Evolutionary conservation across 495 filamentous ascomycete genomes (phyloP), one percentile per base, ranked within the genome.

Genomic region (Hypoxylon rickii): DNA sequence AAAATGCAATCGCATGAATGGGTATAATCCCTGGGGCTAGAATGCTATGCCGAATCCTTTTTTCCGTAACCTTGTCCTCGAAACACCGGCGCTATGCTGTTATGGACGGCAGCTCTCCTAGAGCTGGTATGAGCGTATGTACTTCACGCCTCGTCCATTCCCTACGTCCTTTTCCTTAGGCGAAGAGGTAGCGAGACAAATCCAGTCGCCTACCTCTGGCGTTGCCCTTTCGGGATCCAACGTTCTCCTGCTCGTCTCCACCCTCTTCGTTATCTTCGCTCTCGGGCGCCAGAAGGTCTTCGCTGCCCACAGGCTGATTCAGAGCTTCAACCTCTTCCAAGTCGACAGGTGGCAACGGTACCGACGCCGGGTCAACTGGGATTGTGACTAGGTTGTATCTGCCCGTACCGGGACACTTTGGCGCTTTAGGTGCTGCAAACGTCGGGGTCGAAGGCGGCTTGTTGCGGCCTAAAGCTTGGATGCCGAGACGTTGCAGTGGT

Each of bases 201-300:
- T 86, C 69, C 37, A 85, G 63, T 24, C 69, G 48, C 13, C 21
- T 60, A 1, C 66, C 19, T 6, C 17, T 24, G 1, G 50, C 34
- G 36, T 13, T 60, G 7, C 47, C 62, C 34, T 62, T 61, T 7
- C 65, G 52, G 2, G 26, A 21, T 1, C 48, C 53, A 18, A 52
- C 16, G 13, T 55, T 55, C 44, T 69, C 63, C 16, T 48, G 55
- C 6, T 52, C 65, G 3, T 53, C 58, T 0, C 48, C 51, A 21
- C 65, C 67, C 29, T 77, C 74, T 0, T 83, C 77, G 7, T 66
- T 65, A 49, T 29, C 24, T 10, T 86, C 84, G 56, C 87, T 89
- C 44, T 87, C 79, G 0, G 87, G 86, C 2, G 88, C 68, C 13
- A 95, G 79, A 37, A 85, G 69, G 60, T 95, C 90, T 66, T 95